Percentiles rank a stretch among this genome's conserved stretches.
Conservation (phyloP, 495 filamentous ascomycete species). For the Immersiella caudata region DNA sequence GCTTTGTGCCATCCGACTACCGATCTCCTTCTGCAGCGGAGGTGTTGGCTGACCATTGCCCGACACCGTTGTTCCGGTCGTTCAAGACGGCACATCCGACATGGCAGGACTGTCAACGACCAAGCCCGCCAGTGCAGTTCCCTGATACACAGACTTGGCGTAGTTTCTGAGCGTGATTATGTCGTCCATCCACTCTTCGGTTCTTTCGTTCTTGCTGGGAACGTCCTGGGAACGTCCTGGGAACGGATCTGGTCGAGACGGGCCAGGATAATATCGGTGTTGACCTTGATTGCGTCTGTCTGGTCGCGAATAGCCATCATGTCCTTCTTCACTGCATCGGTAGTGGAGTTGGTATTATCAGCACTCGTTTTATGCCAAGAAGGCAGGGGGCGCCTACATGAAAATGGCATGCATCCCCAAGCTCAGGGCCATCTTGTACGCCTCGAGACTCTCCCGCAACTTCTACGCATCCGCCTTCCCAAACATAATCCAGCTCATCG, state of each 20-base stretch:
- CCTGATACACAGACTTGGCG: background rate
- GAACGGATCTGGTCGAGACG: background rate
- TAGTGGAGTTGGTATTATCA: background rate
- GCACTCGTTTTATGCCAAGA: background rate
- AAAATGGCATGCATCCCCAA: background rate
- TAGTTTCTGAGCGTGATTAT: background rate
- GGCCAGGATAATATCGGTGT: background rate
- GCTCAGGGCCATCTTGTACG: background rate
- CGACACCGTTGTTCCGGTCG: no score
- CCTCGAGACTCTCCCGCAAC: conserved; percentile 2
- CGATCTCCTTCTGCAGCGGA: no score
- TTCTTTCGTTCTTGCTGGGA: background rate
- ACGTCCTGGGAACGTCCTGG: background rate
- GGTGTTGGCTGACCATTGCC: no score
- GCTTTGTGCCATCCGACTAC: no score
- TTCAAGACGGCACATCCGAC: no score
- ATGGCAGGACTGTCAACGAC: no score
- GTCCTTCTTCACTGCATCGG: background rate
- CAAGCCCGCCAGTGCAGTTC: no score
- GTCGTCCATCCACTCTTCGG: background rate
- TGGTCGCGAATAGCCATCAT: background rate
- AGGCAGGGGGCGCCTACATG: background rate
- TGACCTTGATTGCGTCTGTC: background rate
- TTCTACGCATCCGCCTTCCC: background rate
- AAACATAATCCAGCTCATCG: background rate